Percentiles rank a stretch among this genome's conserved stretches.
Evolutionary conservation across 225 moss, liverwort and hornwort species (phyloP).

Genomic region (Physcomitrellopsis africana): DNA sequence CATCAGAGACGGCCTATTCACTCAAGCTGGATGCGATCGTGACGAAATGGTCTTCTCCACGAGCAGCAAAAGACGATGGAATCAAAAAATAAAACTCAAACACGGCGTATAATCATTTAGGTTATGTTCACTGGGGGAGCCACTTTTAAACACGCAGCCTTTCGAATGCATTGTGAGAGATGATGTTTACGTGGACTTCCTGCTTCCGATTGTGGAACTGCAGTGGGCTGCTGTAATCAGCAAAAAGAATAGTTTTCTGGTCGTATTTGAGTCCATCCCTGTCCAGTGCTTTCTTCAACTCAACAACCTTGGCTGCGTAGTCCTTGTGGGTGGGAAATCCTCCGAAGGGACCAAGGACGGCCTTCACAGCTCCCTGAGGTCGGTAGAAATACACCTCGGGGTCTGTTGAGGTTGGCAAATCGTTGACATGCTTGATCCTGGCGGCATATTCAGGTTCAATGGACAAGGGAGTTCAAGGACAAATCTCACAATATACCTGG

Average conservation of each 20-base stretch:
- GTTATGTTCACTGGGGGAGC: too few relatives aligned
- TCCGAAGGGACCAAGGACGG: conserved; percentile 64
- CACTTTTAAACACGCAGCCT: too few relatives aligned
- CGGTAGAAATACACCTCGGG: conserved; percentile 48
- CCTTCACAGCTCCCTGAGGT: conserved; percentile 49
- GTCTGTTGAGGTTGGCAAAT: conserved; percentile 60
- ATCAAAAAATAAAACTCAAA: too few relatives aligned
- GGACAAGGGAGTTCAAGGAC: background rate
- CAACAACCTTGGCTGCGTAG: conserved; percentile 42
- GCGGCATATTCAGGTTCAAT: background rate
- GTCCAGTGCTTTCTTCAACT: conserved; percentile 56
- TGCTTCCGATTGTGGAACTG: conserved; percentile 67
- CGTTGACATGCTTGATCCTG: conserved; percentile 55
- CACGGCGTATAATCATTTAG: too few relatives aligned
- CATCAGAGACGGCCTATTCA: too few relatives aligned
- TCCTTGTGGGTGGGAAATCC: conserved; percentile 49
- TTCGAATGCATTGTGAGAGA: background rate
- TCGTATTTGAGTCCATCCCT: conserved; percentile 45
- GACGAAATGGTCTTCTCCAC: too few relatives aligned
- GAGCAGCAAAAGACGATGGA: too few relatives aligned
- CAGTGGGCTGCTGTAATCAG: conserved; percentile 69
- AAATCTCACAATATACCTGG: too few relatives aligned
- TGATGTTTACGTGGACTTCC: conserved; percentile 65
- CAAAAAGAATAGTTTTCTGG: conserved; percentile 52
- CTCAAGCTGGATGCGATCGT: too few relatives aligned